Percentiles rank a stretch among this genome's conserved stretches.
phyloP scores from a whole-genome alignment of 1,284 basidiomycete species.

The Boletus mariae region DNA sequence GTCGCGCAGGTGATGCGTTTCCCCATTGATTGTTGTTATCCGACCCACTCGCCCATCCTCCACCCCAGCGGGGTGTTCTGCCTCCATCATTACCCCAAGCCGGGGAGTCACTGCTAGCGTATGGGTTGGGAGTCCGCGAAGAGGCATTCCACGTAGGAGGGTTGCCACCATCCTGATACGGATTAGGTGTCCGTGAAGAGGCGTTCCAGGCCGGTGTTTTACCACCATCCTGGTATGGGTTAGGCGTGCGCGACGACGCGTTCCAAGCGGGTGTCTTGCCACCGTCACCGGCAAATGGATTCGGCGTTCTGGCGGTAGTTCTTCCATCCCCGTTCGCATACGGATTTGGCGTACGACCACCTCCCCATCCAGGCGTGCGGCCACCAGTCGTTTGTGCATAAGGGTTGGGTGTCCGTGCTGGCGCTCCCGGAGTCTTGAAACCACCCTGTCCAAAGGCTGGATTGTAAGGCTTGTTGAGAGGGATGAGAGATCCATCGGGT shows the following conservation, averaged over 20 bases:
- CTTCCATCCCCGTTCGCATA: constrained; percentile 31
- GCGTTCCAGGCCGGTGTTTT: constrained; percentile 59
- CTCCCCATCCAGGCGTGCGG: constrained; percentile 40
- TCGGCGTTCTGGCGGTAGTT: constrained; percentile 53
- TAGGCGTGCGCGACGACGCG: constrained; percentile 53
- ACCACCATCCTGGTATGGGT: constrained; percentile 57
- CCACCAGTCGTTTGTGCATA: constrained; percentile 35
- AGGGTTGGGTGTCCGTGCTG: constrained; percentile 37
- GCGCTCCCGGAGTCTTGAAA: constrained; percentile 32
- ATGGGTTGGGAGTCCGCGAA: constrained; percentile 62
- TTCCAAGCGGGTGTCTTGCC: constrained; percentile 66
- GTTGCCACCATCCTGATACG: constrained; percentile 48
- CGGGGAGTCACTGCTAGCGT: constrained; percentile 29
- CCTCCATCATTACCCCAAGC: constrained; percentile 37
- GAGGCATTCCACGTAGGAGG: constrained; percentile 55
- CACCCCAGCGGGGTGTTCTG: constrained; percentile 34
- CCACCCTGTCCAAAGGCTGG: constrained; percentile 21
- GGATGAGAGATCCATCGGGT: constrained; percentile 52
- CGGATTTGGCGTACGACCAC: constrained; percentile 57
- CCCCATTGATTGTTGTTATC: constrained; percentile 22
- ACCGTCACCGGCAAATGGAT: constrained; percentile 54
- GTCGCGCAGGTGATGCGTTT: constrained; percentile 37
- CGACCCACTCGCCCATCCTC: constrained; percentile 27
- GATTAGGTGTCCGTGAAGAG: constrained; percentile 57
- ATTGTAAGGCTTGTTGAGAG: constrained; percentile 36